A percentile compares a stretch with the other conserved stretches of the same genome.
Evolutionary conservation across 164 flowering plant genomes (phyloP).

Genomic region (Berberis thunbergii): DNA sequence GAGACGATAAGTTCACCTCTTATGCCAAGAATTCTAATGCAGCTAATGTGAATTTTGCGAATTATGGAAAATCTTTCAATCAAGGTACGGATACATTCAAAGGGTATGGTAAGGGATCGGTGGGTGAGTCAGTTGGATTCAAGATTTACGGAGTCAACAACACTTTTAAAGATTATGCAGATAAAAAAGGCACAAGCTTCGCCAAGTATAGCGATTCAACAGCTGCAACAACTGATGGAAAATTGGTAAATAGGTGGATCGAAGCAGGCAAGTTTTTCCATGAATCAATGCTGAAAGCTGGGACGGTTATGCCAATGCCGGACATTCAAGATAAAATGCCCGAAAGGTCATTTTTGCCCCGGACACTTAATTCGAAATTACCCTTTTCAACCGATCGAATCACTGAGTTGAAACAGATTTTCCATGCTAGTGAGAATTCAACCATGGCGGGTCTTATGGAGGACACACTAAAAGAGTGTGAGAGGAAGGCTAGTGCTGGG

Average conservation of each 20-base stretch:
- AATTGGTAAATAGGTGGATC: slow-evolving; percentile 34
- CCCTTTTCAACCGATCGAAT: slow-evolving; percentile 45
- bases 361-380: slow-evolving; percentile 42
- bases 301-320: slow-evolving; percentile 69
- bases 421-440: slow-evolving; percentile 46
- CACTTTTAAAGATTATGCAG: slow-evolving; percentile 41
- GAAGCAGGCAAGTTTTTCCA: slow-evolving; percentile 85
- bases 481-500: slow-evolving; percentile 61
- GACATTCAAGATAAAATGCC: slow-evolving; percentile 84
- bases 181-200: slow-evolving; percentile 30
- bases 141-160: slow-evolving; percentile 40
- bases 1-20: slow-evolving; percentile 57
- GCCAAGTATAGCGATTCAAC: slow-evolving; percentile 26
- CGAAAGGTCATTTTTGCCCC: slow-evolving; percentile 72
- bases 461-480: slow-evolving; percentile 61
- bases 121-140: slow-evolving; percentile 32
- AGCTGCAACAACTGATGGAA: slow-evolving; percentile 14
- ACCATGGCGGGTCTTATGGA: slow-evolving; percentile 31
- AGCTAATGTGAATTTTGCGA: slow-evolving; percentile 34
- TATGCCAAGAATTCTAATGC: slow-evolving; percentile 51
- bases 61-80: slow-evolving; percentile 69
- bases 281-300: slow-evolving; percentile 51
- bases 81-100: slow-evolving; percentile 52
- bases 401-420: slow-evolving; percentile 30
- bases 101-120: slow-evolving; percentile 53